Base-by-base conservation (phyloP, 768 basidiomycete genomes). In the Mycena rosella region DNA sequence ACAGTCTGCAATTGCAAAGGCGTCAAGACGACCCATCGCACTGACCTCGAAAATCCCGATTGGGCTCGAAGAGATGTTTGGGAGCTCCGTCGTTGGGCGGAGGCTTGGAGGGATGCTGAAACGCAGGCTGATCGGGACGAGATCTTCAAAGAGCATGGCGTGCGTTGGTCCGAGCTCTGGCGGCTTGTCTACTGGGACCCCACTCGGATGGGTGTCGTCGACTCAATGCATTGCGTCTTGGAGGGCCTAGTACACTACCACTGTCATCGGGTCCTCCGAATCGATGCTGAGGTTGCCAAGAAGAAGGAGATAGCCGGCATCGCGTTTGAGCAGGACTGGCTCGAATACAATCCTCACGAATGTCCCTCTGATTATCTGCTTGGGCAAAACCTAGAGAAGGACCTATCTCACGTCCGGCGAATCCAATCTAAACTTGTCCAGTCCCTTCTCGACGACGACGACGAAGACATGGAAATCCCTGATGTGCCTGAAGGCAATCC, bases 221-320 rank as follows among this genome's bases (percentile, higher is more conserved):
- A 80, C 45, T 62, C 76, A 0, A 80, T 80, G 78, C 79, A 80
- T 60, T 72, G 67, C 45, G 61, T 79, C n/a, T 66, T 73, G 2
- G 64, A 74, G 18, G 73, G 76, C 52, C 40, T 68, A 4, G 42
- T 76, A 3, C 53, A 71, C 18, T 59, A 65, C 15, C 72, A 75
- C 36, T 73, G 65, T 27, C 63, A 53, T 14, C 26, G 61, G 1
- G 70, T 74, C 0, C 72, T 69, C 38, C 51, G 55, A n/a, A 67
- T 74, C 14, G 60, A 70, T 42, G n/a, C 58, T 6, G 40, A 65
- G 48, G 22, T 20, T 3, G 53, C 62, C 0, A 34, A 38, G 8
- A 29, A 29, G 27, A 32, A 44, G 17, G 61, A 51, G 18, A 52
- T 15, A 27, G n/a, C 32, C 40, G 51, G 27, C 2, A 30, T 48